A percentile compares a stretch with the other conserved stretches of the same genome.
These are phyloP conservation scores for Vicia villosa DNA, from an alignment of 306 rosid species.

Conservation along the genomic window DNA sequence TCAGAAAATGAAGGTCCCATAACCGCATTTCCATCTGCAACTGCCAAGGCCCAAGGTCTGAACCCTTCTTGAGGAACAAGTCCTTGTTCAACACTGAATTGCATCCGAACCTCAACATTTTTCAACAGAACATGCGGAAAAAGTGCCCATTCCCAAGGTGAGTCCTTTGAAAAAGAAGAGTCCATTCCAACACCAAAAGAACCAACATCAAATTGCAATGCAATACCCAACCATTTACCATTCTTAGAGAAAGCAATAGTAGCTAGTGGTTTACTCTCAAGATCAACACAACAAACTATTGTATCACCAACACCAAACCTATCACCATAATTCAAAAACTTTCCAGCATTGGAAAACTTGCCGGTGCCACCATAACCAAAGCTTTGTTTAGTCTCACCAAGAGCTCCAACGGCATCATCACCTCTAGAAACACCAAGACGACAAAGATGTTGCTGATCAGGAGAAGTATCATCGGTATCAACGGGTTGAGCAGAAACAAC, in stretches of 20 bases:
- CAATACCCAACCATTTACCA: conserved; percentile 56
- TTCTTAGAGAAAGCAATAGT: conserved; percentile 62
- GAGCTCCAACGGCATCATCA: conserved; percentile 48
- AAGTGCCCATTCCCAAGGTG: too few relatives aligned
- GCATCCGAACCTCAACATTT: too few relatives aligned
- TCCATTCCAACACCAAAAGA: too few relatives aligned
- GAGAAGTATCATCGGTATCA: conserved; percentile 43
- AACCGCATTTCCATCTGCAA: too few relatives aligned
- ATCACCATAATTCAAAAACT: conserved; percentile 50
- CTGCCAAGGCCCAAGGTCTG: too few relatives aligned
- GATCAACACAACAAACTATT: conserved; percentile 53
- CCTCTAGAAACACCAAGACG: conserved; percentile 63
- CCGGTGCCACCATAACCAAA: conserved; percentile 63
- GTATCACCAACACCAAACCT: conserved; percentile 62
- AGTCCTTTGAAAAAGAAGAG: too few relatives aligned
- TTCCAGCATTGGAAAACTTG: conserved; percentile 44
- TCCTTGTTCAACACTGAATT: too few relatives aligned
- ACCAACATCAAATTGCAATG: conserved; percentile 52
- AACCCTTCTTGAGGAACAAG: too few relatives aligned
- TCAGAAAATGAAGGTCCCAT: too few relatives aligned
- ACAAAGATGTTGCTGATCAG: conserved; percentile 49
- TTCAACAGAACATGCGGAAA: too few relatives aligned
- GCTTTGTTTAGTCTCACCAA: conserved; percentile 55
- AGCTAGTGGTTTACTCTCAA: conserved; percentile 54
- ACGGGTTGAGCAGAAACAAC: conserved; percentile 47